Base-by-base conservation (phyloP, 139 green algal genomes). In the Chlorokybus atmophyticus region DNA sequence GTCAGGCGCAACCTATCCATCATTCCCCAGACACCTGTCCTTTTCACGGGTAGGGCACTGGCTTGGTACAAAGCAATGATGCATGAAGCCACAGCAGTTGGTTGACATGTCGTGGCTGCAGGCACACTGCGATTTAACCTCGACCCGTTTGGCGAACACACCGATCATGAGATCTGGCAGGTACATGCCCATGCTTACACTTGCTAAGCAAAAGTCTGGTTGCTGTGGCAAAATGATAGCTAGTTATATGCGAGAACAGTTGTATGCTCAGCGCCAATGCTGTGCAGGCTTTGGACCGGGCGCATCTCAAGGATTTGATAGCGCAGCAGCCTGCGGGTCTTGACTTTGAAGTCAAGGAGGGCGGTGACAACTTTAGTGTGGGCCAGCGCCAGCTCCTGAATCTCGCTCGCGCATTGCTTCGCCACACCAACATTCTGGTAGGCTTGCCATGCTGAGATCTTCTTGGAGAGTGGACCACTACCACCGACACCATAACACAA, bases 361-460 rank as follows among this genome's bases (percentile, higher is more conserved):
- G 73, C 41, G 85, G 85, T 14, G 75, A 76, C 27, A 93, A 93
- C 70, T 87, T 87, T 52, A 76, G 52, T 4, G 60, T 84, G 57
- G 88, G 88, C 4, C 85, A 95, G 80, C 74, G 84, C 29, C 88
- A 96, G 80, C 76, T 95, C 31, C 70, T 96, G 38, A 94, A 86
- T 75, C 71, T 95, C 58, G 88, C 84, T 1, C 76, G 88, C 8
- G 87, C 87, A 7, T 79, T 94, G 57, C 57, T 93, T 39, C 73
- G 74, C 54, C 55, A 70, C 49, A 76, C 70, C 0, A 74, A 66
- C 25, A 69, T 96, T 26, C 52, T 73, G 32, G 23, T 44, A 14
- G 17, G n/a, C n/a, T n/a, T n/a, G n/a, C n/a, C n/a, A n/a, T n/a
- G n/a, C n/a, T n/a, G n/a, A n/a, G n/a, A n/a, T n/a, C n/a, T n/a